Base-by-base conservation (phyloP, 805 yeast genomes). In the Saccharomycopsis olivae region DNA sequence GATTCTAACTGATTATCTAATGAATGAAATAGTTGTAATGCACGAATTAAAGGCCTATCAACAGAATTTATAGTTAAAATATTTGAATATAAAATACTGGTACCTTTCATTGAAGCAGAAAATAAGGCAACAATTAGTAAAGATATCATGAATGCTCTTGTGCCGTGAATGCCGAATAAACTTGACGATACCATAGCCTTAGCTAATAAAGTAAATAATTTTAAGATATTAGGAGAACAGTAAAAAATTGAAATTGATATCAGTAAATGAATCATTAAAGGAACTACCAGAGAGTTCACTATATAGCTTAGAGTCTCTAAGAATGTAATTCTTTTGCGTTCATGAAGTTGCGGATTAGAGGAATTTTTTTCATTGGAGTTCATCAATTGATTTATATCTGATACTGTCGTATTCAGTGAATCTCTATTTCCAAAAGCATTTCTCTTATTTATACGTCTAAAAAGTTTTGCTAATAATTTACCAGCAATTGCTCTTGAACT, bases 131-230 rank as follows among this genome's bases (percentile, higher is more conserved):
- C 20, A 11, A 38, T 20, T 15, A 33, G 9, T 2, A 41, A 33
- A 9, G 45, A 36, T 8, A 36, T 38, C 4, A 23, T 16, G 14
- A 43, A 32, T 15, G 43, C 41, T 28, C 29, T 33, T 5, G 38
- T 19, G 27, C 43, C 43, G n/a, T 39, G 43, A 10, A 43, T 28
- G 3, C 46, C 46, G 25, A 43, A 43, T n/a, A 43, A 20, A 32
- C 43, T 43, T 3, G 37, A 13, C 3, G 46, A 16, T 5, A 43
- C 23, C 40, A 39, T 35, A 11, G 46, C 40, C 15, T 36, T 36
- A 30, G 46, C 34, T 17, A 39, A 14, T 15, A 43, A 3, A 3
- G n/a, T 38, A 34, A 39, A 37, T 24, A 39, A 28, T 11, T 21
- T 35, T 17, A 43, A 19, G 11, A 43, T 25, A 18, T 30, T 29